Conservation (phyloP, 768 basidiomycete genomes). For the Lactifluus hygrophoroides region DNA sequence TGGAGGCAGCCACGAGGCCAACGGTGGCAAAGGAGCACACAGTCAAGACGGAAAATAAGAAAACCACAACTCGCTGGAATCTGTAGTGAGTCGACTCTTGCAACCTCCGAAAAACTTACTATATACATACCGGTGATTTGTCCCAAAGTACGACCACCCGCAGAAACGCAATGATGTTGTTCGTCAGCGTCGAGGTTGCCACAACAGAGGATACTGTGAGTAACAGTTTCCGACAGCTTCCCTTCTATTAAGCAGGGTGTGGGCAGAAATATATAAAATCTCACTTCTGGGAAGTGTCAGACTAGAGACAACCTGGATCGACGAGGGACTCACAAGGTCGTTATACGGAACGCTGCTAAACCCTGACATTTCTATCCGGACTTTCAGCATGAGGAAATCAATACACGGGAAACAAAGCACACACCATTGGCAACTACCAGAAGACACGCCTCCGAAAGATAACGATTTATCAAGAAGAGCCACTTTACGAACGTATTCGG, state of each 20-base stretch:
- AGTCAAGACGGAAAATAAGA: conserved; percentile 24
- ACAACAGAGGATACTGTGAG: conserved; percentile 22
- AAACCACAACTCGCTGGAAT: conserved; percentile 20
- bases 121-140: conserved; percentile 23
- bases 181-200: conserved; percentile 26
- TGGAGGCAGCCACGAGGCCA: conserved; percentile 18
- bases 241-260: not conserved
- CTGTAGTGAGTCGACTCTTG: not conserved
- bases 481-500: conserved; percentile 31
- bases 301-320: not conserved
- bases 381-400: not conserved
- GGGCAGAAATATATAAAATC: not conserved
- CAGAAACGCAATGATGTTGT: conserved; percentile 29
- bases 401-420: conserved; percentile 3
- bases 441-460: conserved; percentile 27
- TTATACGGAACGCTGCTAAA: conserved; percentile 9
- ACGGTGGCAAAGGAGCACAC: conserved; percentile 24
- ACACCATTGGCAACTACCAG: conserved; percentile 25
- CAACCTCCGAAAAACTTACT: not conserved
- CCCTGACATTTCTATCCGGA: conserved; percentile 23
- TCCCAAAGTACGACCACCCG: conserved; percentile 33
- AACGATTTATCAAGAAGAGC: conserved; percentile 35
- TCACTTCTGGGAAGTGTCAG: not conserved
- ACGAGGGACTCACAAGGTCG: not conserved
- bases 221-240: conserved; percentile 28